These are phyloP conservation scores for Eucalyptus albens DNA, from an alignment of 345 rosid species.

Conservation along the genomic window DNA sequence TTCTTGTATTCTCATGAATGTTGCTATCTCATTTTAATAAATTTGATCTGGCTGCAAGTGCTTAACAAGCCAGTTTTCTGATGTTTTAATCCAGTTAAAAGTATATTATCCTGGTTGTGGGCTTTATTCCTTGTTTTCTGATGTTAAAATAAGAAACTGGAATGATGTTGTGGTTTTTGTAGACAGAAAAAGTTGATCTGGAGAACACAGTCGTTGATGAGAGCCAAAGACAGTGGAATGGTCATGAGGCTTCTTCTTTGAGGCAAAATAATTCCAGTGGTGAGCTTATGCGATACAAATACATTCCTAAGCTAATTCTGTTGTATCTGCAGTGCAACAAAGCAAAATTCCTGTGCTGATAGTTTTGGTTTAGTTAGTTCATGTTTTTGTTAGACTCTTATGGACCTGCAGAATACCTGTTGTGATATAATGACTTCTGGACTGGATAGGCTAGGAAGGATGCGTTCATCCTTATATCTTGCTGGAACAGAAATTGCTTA, in stretches of 20 bases:
- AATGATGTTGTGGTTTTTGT: constrained; percentile 5
- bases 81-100: background rate
- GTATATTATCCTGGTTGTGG: background rate
- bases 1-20: background rate
- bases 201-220: constrained; percentile 97
- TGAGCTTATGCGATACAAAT: constrained; percentile 15
- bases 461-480: background rate
- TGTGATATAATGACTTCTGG: background rate
- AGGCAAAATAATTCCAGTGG: constrained; percentile 78
- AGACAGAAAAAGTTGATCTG: constrained; percentile 99
- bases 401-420: background rate
- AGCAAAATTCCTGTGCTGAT: background rate
- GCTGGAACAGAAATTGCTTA: background rate
- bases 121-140: background rate
- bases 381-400: background rate
- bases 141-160: background rate
- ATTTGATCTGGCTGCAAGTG: background rate
- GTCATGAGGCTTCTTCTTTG: constrained; percentile 17
- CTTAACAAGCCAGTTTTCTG: background rate
- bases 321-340: background rate
- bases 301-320: background rate
- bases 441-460: background rate
- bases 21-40: background rate
- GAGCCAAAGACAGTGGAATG: constrained; percentile 74
- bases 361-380: background rate